Evolutionary conservation across 176 grass and related monocot genomes (phyloP), one percentile per base, ranked within the genome.

Genomic region (Musa schizocarpa): DNA sequence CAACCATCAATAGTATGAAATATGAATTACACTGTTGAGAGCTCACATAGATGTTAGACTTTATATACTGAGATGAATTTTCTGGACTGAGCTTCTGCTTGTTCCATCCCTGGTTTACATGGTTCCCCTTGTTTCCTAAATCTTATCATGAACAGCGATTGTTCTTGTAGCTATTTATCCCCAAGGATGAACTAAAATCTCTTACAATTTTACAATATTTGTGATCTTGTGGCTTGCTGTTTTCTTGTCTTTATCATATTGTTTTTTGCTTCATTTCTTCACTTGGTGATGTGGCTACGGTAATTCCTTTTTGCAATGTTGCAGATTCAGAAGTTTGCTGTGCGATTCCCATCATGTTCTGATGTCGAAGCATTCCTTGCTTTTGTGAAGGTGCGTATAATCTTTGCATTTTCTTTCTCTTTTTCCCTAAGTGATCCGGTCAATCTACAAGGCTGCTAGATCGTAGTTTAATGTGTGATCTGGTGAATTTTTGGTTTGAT

Each of bases 321-420:
- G 73, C 84, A 93, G 94, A 85, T 91, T 68, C 90, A 98, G 79
- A 98, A 98, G 63, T 98, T 98, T 81, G 88, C 88, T 69, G 58
- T 93, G 82, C 72, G 90, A 73, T 98, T 98, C 59, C 74, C 84
- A 50, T 56, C 81, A 56, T 78, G 77, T 50, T 73, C 70, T 76
- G 73, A 90, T 29, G 86, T 86, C 52, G 84, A 87, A 61, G 85
- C 73, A 50, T 93, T 97, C 77, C 79, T 98, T 82, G 85, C 85
- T 83, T 91, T 78, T 74, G 84, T 93, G 68, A 83, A 93, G 86
- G 84, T 92, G 59, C 16, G 69, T 13, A 51, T 65, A 74, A 43
- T 73, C 12, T 69, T 82, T 82, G 13, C 19, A 14, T 51, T 26
- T 2, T 19, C 34, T 43, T 26, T 50, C 23, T 23, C 54, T 53